Base-by-base conservation (phyloP, 202 grass and related monocot species). In the Panicum hallii region DNA sequence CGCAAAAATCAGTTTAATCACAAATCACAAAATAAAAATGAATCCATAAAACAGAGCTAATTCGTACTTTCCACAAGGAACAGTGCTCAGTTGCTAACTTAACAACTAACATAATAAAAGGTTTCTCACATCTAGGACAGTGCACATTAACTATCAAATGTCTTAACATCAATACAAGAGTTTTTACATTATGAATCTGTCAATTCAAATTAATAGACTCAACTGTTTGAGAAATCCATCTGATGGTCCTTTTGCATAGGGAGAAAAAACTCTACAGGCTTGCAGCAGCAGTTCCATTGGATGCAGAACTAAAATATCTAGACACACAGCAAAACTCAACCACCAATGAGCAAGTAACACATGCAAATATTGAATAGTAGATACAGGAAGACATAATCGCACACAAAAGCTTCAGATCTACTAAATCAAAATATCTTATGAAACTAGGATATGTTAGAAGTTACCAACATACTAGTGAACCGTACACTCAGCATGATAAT, bases 401-500 rank as follows among this genome's bases (percentile, higher is more conserved):
- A 69, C 9, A 86, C 41, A 20, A 19, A 47, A 81, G 46, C 23
- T 48, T 77, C 17, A 81, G 19, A 74, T 57, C 43, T 76, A 63
- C 23, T 64, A 40, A 43, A 75, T 44, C 45, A 43, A 15, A 48
- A 46, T 36, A 71, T 82, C 28, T 43, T 57, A 36, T 77, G 48
- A 82, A 73, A 66, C 62, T 80, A 80, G 67, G 11, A 30, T 52
- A 7, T 75, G 36, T 43, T 70, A 54, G 40, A 28, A 83, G 41
- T 74, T 63, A 80, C 44, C 60, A 40, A 53, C 17, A 75, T 75
- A 87, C 65, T 86, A 78, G 41, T 73, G 72, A 84, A 40, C 63
- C 23, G 36, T 32, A 60, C 42, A 42, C 5, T 11, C 32, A 79
- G 23, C 15, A 67, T 42, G 26, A 79, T 23, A 53, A 53, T 41